Conservation (phyloP, 257 asterid genomes). For the Capsicum pubescens region DNA sequence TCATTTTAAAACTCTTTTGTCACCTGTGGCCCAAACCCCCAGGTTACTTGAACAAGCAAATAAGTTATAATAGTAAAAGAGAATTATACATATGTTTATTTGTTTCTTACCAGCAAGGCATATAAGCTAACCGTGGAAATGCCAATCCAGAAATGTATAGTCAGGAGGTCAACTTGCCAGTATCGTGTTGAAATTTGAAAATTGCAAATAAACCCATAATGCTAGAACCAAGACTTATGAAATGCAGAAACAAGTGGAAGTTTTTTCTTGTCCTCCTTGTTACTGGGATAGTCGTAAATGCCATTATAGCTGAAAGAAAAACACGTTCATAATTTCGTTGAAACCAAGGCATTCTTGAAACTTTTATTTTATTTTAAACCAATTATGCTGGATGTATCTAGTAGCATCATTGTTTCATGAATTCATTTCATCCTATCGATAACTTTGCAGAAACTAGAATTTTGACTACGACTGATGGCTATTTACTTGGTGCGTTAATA, state of each 20-base stretch:
- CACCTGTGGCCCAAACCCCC: no score
- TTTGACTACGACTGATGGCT: no score
- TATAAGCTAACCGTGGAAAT: conserved; percentile 22
- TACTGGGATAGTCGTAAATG: conserved; percentile 15
- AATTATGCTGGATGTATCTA: neutral
- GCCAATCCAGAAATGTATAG: conserved; percentile 30
- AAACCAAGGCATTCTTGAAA: neutral
- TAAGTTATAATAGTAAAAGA: no score
- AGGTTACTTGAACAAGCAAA: no score
- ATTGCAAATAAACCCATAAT: conserved; percentile 12
- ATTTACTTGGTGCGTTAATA: no score
- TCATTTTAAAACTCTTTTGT: no score
- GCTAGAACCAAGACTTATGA: conserved; percentile 11
- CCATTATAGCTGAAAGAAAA: conserved; percentile 27
- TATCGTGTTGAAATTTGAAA: conserved; percentile 24
- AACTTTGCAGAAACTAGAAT: no score
- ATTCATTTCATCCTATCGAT: no score
- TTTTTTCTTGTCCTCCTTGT: conserved; percentile 24
- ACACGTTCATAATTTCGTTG: neutral
- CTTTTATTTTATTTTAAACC: neutral
- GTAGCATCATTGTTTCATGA: neutral
- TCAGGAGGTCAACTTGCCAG: conserved; percentile 7
- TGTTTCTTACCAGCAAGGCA: conserved; percentile 26
- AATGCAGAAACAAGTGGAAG: conserved; percentile 24
- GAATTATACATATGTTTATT: neutral